Evolutionary conservation across 83 land plant genomes (phyloP), one percentile per base, ranked within the genome.

Genomic region (Diphasiastrum complanatum): DNA sequence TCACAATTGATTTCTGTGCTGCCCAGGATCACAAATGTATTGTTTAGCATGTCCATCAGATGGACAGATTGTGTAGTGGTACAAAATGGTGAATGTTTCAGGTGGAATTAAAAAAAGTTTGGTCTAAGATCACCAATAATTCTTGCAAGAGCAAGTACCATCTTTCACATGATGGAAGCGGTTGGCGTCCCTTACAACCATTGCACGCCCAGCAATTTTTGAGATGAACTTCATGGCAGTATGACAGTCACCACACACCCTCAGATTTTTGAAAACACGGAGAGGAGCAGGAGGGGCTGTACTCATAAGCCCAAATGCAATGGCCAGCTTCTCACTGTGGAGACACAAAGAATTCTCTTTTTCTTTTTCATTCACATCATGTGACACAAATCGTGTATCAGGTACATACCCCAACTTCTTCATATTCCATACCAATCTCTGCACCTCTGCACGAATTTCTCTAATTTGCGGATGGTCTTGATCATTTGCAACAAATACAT

Each of bases 161-260:
- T 33, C 27, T 51, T 70, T 74, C 79, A 76, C 51, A 37, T 38
- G 58, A 70, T 72, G 80, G 49, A 77, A 77, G 4, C 72, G 66
- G n/a, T 66, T 72, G 5, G 75, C 32, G 40, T 69, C 78, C 62
- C 72, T 67, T 1, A 77, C 56, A 14, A 69, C 53, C 4, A 74
- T 78, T 14, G 51, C 67, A 28, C 66, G 27, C 14, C 18, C 25
- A 38, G 51, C 64, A 16, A 69, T 69, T 55, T 62, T 69, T 2
- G 81, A 69, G 1, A 78, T 26, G 19, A 74, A 20, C 30, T 74
- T 69, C 65, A 63, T 73, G 8, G 65, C 57, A 16, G 46, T 23
- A 40, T 69, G 78, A 47, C 78, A 78, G 35, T 70, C 70, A 47
- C 61, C 70, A 51, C 81, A 74, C 27, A 63, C 65, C 14, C 74